Evolutionary conservation across 2,329 filamentous ascomycete genomes (phyloP).

Genomic region (Aspergillaceae sp.): DNA sequence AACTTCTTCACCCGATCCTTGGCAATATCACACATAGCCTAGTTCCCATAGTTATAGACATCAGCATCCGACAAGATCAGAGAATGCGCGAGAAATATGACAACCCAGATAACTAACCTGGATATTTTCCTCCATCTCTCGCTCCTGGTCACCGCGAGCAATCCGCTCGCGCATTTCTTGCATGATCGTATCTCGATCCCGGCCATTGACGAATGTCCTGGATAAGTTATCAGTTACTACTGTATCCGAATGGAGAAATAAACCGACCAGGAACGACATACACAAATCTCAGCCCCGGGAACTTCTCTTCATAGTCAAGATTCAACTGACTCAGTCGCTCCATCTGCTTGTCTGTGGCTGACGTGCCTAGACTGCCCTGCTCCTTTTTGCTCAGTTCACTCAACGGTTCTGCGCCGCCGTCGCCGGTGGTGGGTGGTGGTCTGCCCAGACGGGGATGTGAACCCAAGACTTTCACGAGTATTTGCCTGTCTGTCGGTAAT

Average conservation of each 20-base stretch:
- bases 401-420: constrained; percentile 45
- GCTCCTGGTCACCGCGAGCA: constrained; percentile 53
- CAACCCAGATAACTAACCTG: constrained; percentile 46
- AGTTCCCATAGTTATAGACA: background rate
- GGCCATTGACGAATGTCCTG: constrained; percentile 78
- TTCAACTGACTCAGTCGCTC: constrained; percentile 58
- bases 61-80: background rate
- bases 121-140: constrained; percentile 65
- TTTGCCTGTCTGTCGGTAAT: constrained; percentile 43
- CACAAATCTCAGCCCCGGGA: constrained; percentile 73
- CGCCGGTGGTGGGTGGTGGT: constrained; percentile 19
- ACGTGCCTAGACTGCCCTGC: constrained; percentile 62
- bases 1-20: constrained; percentile 66
- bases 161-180: constrained; percentile 71
- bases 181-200: constrained; percentile 66
- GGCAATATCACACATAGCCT: constrained; percentile 92
- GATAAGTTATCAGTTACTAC: background rate
- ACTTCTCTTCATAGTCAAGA: constrained; percentile 66
- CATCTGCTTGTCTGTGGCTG: constrained; percentile 37
- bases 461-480: constrained; percentile 63
- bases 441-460: constrained; percentile 78
- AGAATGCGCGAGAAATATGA: too few species aligned
- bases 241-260: constrained; percentile 15
- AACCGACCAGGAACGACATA: constrained; percentile 1
- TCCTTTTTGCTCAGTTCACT: constrained; percentile 73